Base-by-base conservation (phyloP, 78 protist genomes). In the Bodo saltans region DNA sequence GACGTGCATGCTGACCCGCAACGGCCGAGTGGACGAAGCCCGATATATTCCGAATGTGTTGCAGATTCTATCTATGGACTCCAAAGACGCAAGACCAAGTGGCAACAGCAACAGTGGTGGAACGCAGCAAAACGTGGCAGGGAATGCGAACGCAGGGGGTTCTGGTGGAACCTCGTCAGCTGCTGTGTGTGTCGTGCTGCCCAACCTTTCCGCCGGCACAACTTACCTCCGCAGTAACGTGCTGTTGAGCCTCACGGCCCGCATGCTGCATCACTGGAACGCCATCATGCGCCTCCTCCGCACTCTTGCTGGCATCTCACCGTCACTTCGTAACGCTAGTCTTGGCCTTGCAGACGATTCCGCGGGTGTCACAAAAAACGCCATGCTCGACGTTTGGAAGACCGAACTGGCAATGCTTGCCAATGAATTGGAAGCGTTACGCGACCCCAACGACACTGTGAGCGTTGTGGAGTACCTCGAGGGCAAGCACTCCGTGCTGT, bases 21-120 rank as follows among this genome's bases (percentile, higher is more conserved):
- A 76, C 41, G 81, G 81, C 35, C 40, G 81, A 3, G 1, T 76
- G 25, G 81, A 76, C n/a, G 81, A 76, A 4, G 47, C 81, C 28
- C 34, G 81, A 28, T 76, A 76, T 38, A 40, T 76, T 3, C 81
- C 81, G 33, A 47, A 76, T 38, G 11, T 39, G 3, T 17, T 39
- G 33, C 81, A 76, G 53, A 60, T 76, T 27, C 71, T 68, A 12
- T 27, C 71, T 30, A 12, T 27, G 35, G 71, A 68, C 71, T 27
- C 3, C 71, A 30, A 12, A 30, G 71, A n/a, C n/a, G n/a, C n/a
- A n/a, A n/a, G n/a, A n/a, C n/a, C n/a, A n/a, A n/a, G n/a, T n/a
- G n/a, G n/a, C n/a, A n/a, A n/a, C n/a, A n/a, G n/a, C n/a, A n/a
- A n/a, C n/a, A n/a, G n/a, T n/a, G n/a, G n/a, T n/a, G n/a, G n/a